Conservation (phyloP, 805 yeast species). For the Lachancea waltii region DNA sequence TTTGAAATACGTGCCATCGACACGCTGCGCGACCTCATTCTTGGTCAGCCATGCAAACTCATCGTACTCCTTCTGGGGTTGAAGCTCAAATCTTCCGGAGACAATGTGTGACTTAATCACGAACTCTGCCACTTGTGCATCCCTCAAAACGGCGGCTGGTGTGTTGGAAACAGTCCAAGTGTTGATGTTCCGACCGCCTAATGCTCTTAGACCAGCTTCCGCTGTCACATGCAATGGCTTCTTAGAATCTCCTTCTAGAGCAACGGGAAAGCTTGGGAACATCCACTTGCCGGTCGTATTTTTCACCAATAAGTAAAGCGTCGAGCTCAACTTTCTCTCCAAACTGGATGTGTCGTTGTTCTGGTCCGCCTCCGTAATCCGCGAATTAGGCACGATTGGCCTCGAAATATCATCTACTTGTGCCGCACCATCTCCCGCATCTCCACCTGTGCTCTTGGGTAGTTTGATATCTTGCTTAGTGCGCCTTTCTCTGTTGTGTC, state of each 20-base stretch:
- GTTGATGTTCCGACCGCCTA: slow-evolving; percentile 74
- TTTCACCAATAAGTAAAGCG: slow-evolving; percentile 69
- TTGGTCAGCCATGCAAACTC: slow-evolving; percentile 80
- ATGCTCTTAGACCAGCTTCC: slow-evolving; percentile 57
- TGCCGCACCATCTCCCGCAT: slow-evolving; percentile 27
- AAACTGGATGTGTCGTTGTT: slow-evolving; percentile 55
- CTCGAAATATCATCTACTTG: slow-evolving; percentile 55
- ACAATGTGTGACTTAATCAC: slow-evolving; percentile 81
- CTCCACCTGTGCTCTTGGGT: slow-evolving; percentile 44
- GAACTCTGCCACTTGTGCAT: slow-evolving; percentile 43
- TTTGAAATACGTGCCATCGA: slow-evolving; percentile 48
- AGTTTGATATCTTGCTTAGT: slow-evolving; percentile 69
- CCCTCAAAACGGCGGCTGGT: slow-evolving; percentile 68
- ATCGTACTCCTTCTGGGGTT: slow-evolving; percentile 31
- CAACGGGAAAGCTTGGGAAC: slow-evolving; percentile 64
- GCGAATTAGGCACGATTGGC: slow-evolving; percentile 62
- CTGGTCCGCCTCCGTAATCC: slow-evolving; percentile 73
- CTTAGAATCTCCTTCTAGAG: slow-evolving; percentile 26
- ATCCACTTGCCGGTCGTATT: slow-evolving; percentile 48
- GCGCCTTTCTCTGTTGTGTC: slow-evolving; percentile 84
- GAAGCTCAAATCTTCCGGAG: slow-evolving; percentile 65
- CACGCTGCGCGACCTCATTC: slow-evolving; percentile 59
- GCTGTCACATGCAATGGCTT: slow-evolving; percentile 66
- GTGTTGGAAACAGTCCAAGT: slow-evolving; percentile 88
- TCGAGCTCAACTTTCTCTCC: slow-evolving; percentile 72